These are phyloP conservation scores for Phlebiopsis gigantea DNA, from an alignment of 768 basidiomycete genomes.

Conservation along the genomic window DNA sequence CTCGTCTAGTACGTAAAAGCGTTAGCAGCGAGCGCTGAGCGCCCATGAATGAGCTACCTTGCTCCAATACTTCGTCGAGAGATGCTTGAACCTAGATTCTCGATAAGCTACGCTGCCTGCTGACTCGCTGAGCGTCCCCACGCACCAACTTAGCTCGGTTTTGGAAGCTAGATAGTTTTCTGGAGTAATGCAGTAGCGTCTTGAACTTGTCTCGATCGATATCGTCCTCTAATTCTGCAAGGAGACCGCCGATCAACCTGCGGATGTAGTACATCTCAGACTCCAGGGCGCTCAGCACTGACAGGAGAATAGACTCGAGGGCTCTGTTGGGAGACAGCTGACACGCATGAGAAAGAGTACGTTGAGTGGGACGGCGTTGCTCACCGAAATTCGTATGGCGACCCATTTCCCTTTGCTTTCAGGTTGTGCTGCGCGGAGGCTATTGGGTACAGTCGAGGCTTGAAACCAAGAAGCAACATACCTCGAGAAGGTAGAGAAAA, in stretches of 20 bases:
- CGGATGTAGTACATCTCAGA: constrained; percentile 95
- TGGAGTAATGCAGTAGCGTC: constrained; percentile 85
- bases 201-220: constrained; percentile 95
- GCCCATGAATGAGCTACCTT: constrained; percentile 47
- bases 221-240: constrained; percentile 92
- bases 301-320: constrained; percentile 87
- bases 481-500: constrained; percentile 85
- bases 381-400: constrained; percentile 88
- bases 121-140: not conserved
- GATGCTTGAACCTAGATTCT: constrained; percentile 73
- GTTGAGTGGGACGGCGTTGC: constrained; percentile 15
- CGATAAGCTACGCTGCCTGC: not conserved
- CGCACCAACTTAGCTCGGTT: constrained; percentile 81
- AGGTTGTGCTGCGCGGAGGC: constrained; percentile 63
- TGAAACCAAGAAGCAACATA: too few species aligned
- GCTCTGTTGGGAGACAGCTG: constrained; percentile 49
- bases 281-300: constrained; percentile 88
- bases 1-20: constrained; percentile 54
- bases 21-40: not conserved
- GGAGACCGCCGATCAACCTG: constrained; percentile 80
- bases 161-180: constrained; percentile 83
- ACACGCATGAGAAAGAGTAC: constrained; percentile 16
- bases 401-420: constrained; percentile 58
- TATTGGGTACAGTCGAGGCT: constrained; percentile 12
- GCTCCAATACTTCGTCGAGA: constrained; percentile 85